Evolutionary conservation across 2,329 filamentous ascomycete genomes (phyloP), one percentile per base, ranked within the genome.

Genomic region (Aspergillus sojae): DNA sequence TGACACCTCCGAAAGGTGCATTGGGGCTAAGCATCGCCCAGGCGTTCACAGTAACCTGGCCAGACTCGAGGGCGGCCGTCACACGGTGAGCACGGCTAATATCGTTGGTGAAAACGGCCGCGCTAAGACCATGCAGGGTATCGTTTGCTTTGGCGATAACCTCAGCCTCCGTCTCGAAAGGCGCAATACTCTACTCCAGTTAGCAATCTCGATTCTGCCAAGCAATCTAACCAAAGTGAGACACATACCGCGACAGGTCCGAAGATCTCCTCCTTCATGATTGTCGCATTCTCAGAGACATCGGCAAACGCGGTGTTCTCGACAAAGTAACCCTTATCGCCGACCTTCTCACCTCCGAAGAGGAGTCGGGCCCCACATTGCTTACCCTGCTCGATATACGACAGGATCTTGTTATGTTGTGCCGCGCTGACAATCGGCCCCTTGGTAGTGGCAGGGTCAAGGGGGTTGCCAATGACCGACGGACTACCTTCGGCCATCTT

Each of bases 101-200:
- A 34, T 74, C 66, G 10, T 70, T 70, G 11, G 72, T 74, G 58
- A 72, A 74, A n/a, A 73, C 57, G 0, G 72, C 70, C 4, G 71
- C 70, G 58, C 68, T 70, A 30, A 73, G 65, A 1, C 72, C 72
- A 36, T 74, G 65, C 36, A 67, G 61, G 6, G 85, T 86, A 54
- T 85, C 81, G 63, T 89, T 89, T 1, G 86, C 86, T 23, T 78
- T 77, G 62, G 79, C 72, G 3, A 88, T 82, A 2, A 78, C 86
- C 66, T 89, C 85, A 1, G 87, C 84, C 66, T 89, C 87, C 0
- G 81, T 85, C 5, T 86, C 82, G 66, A 89, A 89, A 62, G 82
- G 81, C 66, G 86, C 85, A 54, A 89, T 77, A 0, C 85, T 85
- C 65, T 72, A 4, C 9, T 12, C 1, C 28, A 4, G 23, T 61